Conservation (phyloP, 352 stramenopile species). For the Phytophthora pinifolia region DNA sequence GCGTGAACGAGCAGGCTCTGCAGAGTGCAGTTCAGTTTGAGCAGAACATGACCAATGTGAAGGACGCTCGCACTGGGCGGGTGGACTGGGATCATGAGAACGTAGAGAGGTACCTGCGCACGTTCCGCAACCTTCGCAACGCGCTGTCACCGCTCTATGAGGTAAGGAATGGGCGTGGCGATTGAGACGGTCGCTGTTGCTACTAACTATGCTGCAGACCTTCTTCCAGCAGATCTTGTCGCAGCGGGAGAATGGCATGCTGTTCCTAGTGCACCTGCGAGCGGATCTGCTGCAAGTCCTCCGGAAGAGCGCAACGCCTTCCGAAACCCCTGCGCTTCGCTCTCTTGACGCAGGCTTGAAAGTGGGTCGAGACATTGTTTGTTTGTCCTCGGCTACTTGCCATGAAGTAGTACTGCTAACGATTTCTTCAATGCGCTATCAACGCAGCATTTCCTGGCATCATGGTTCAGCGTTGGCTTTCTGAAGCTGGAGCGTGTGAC, state of each 20-base stretch:
- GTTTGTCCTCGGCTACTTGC: not conserved
- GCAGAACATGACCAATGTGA: conserved; percentile 52
- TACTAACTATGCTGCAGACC: conserved; percentile 31
- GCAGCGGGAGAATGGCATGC: conserved; percentile 77
- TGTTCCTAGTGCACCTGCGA: conserved; percentile 81
- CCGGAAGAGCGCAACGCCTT: conserved; percentile 47
- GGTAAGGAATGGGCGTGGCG: conserved; percentile 18
- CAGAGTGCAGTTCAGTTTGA: conserved; percentile 58
- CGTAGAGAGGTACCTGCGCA: conserved; percentile 76
- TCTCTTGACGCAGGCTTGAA: conserved; percentile 78
- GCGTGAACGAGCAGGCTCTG: conserved; percentile 18
- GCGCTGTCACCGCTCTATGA: conserved; percentile 68
- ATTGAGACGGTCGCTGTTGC: not conserved
- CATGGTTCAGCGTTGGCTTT: conserved; percentile 93
- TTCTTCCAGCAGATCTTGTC: conserved; percentile 86
- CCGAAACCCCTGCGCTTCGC: conserved; percentile 54
- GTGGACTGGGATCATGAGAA: conserved; percentile 72
- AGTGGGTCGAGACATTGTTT: conserved; percentile 23
- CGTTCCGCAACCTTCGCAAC: conserved; percentile 60
- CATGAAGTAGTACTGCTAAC: not conserved
- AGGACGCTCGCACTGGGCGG: conserved; percentile 26
- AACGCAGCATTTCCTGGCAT: conserved; percentile 83
- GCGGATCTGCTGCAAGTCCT: conserved; percentile 68
- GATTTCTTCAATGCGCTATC: not conserved
- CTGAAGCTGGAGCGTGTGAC: conserved; percentile 92